phyloP scores from a whole-genome alignment of 129 eudicot genomes.

The Glebionis coronaria region DNA sequence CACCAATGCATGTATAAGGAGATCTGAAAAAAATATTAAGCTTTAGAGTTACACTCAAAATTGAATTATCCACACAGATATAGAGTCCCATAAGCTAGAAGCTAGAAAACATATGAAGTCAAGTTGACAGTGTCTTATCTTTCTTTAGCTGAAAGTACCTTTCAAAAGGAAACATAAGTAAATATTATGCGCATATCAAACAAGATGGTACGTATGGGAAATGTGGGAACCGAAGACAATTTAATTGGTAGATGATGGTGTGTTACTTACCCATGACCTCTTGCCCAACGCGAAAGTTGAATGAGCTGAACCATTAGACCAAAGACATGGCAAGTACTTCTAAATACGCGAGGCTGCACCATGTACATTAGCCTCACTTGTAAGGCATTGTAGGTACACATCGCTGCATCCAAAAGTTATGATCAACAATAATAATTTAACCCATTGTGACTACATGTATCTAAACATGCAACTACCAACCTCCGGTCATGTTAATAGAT shows the following conservation, averaged over 20 bases:
- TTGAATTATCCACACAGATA: background rate
- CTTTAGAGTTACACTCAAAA: background rate
- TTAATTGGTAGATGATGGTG: background rate
- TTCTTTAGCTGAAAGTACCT: conserved; percentile 35
- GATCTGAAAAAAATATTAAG: background rate
- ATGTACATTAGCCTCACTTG: background rate
- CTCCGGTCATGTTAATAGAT: background rate
- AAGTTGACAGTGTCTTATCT: conserved; percentile 24
- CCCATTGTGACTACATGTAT: background rate
- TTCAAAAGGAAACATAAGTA: background rate
- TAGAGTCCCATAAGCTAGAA: background rate
- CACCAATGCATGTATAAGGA: background rate
- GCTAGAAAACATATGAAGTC: background rate
- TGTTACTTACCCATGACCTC: background rate
- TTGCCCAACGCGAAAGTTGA: background rate
- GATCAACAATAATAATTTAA: background rate
- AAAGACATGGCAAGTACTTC: background rate
- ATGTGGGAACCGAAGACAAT: background rate
- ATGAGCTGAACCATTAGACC: background rate
- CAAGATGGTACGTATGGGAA: background rate
- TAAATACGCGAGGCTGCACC: background rate
- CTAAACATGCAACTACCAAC: background rate
- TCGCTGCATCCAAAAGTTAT: background rate
- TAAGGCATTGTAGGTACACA: background rate
- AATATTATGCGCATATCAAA: background rate